phyloP scores from a whole-genome alignment of 1,284 basidiomycete species.

The Cystobasidiaceae sp. region DNA sequence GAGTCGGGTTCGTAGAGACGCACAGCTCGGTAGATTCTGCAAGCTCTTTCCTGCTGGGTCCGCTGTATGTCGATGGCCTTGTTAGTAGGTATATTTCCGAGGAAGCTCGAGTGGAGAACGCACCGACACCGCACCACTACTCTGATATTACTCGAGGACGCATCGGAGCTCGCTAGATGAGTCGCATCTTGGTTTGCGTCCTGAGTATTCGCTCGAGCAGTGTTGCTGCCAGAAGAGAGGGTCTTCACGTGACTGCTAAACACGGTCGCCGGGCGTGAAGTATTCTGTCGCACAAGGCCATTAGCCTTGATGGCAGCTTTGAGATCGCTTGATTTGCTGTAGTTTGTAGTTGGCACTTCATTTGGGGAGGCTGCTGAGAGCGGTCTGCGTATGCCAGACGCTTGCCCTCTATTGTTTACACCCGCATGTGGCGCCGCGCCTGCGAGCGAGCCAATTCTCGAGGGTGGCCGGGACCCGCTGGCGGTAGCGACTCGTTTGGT shows the following conservation, averaged over 20 bases:
- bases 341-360: slow-evolving; percentile 1
- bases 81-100: too few species aligned
- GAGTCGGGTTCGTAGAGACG: slow-evolving; percentile 46
- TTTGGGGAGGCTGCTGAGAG: slow-evolving; percentile 18
- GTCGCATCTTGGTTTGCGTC: slow-evolving; percentile 1
- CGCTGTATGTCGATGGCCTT: too few species aligned
- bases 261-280: too few species aligned
- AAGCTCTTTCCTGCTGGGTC: slow-evolving; percentile 12
- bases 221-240: neutral
- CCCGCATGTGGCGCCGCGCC: neutral
- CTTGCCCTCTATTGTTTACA: slow-evolving; percentile 12
- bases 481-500: neutral
- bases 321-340: neutral
- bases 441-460: neutral
- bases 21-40: slow-evolving; percentile 30
- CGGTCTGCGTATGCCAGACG: neutral
- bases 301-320: too few species aligned
- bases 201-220: neutral
- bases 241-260: neutral
- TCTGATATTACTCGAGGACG: slow-evolving; percentile 60
- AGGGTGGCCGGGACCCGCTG: slow-evolving; percentile 8
- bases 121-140: slow-evolving; percentile 84
- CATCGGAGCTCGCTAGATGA: neutral
- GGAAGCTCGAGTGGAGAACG: too few species aligned
- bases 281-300: too few species aligned